Conservation (phyloP, 805 yeast species). For the Lipomyces sp. region DNA sequence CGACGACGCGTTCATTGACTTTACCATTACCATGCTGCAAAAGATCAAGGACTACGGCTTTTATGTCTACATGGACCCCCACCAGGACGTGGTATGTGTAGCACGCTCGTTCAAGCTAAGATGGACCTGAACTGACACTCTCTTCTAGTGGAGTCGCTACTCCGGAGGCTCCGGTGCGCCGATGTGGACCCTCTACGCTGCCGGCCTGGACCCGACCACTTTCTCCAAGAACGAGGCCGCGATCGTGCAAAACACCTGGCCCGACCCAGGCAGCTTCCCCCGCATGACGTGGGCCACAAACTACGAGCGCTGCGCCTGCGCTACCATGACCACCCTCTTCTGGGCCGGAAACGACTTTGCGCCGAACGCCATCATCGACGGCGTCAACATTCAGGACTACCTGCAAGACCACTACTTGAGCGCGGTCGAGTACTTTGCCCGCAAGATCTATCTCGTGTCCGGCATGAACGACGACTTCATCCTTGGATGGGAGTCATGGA, state of each 20-base stretch:
- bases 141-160: slow-evolving; percentile 66
- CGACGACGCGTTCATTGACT: slow-evolving; percentile 72
- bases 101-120: background rate
- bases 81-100: slow-evolving; percentile 66
- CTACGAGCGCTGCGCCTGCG: slow-evolving; percentile 68
- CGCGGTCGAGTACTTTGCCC: slow-evolving; percentile 51
- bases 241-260: slow-evolving; percentile 59
- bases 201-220: slow-evolving; percentile 77
- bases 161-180: slow-evolving; percentile 95
- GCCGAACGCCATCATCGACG: slow-evolving; percentile 71
- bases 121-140: background rate
- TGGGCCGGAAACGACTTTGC: slow-evolving; percentile 75
- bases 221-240: slow-evolving; percentile 78
- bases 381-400: slow-evolving; percentile 71
- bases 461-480: slow-evolving; percentile 52
- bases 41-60: slow-evolving; percentile 60
- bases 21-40: slow-evolving; percentile 59
- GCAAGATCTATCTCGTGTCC: slow-evolving; percentile 45
- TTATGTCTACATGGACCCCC: slow-evolving; percentile 80
- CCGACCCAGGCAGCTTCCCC: slow-evolving; percentile 51
- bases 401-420: slow-evolving; percentile 61
- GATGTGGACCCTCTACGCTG: slow-evolving; percentile 85
- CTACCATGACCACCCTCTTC: slow-evolving; percentile 81
- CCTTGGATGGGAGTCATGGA: slow-evolving; percentile 78
- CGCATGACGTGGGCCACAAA: slow-evolving; percentile 94